phyloP scores from a whole-genome alignment of 2,329 filamentous ascomycete species.

The Scedosporium apiospermum region DNA sequence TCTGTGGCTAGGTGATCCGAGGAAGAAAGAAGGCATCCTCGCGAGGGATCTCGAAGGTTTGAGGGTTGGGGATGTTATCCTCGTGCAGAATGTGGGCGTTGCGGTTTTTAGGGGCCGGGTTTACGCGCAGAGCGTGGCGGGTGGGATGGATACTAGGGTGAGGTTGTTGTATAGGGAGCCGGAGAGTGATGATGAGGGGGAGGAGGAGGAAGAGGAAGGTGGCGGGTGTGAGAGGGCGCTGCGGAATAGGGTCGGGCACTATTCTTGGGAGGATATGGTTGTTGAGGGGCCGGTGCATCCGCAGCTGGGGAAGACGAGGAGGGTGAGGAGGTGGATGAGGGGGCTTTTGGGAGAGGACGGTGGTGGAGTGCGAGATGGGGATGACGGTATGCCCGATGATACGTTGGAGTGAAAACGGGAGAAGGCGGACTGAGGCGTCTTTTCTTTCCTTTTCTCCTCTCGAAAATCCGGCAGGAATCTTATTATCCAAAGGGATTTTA shows the following conservation, averaged over 20 bases:
- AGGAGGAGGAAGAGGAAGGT: slow-evolving; percentile 36
- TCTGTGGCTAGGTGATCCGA: slow-evolving; percentile 60
- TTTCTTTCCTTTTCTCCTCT: not conserved
- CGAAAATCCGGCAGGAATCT: not conserved
- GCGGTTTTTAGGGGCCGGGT: slow-evolving; percentile 67
- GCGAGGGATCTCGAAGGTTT: slow-evolving; percentile 32
- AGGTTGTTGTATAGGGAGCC: slow-evolving; percentile 53
- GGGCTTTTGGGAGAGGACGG: slow-evolving; percentile 47
- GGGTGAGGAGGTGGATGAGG: slow-evolving; percentile 67
- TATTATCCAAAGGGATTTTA: not conserved
- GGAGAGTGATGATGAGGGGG: slow-evolving; percentile 37
- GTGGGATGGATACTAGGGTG: slow-evolving; percentile 55
- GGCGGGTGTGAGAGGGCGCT: slow-evolving; percentile 16
- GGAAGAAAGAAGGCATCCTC: slow-evolving; percentile 13
- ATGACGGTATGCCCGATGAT: slow-evolving; percentile 25
- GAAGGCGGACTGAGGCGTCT: not conserved
- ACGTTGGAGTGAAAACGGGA: slow-evolving; percentile 20
- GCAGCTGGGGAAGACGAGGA: slow-evolving; percentile 53
- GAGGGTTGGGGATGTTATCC: slow-evolving; percentile 64
- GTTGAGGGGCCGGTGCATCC: slow-evolving; percentile 23
- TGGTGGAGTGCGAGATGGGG: slow-evolving; percentile 9
- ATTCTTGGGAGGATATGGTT: slow-evolving; percentile 40
- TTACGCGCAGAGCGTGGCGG: slow-evolving; percentile 73
- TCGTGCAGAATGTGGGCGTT: slow-evolving; percentile 72
- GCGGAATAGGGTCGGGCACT: slow-evolving; percentile 29